phyloP scores from a whole-genome alignment of 495 filamentous ascomycete genomes.

The Penicillium paradoxum region DNA sequence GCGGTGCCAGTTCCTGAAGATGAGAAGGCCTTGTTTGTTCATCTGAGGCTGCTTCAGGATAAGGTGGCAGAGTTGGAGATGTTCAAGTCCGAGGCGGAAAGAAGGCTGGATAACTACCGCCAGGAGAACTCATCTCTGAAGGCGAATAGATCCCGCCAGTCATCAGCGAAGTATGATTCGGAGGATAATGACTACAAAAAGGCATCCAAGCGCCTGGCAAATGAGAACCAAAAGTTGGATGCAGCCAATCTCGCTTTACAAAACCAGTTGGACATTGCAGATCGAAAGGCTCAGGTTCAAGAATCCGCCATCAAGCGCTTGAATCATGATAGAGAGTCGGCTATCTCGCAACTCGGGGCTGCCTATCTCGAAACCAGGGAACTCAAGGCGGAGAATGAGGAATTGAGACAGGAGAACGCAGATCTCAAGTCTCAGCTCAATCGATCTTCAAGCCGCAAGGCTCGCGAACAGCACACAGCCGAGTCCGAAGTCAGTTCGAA shows the following conservation, averaged over 20 bases:
- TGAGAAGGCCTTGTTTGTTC: constrained; percentile 64
- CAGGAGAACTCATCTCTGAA: constrained; percentile 53
- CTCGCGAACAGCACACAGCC: constrained; percentile 29
- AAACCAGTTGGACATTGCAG: constrained; percentile 52
- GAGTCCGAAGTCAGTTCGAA: constrained; percentile 28
- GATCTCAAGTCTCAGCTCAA: constrained; percentile 41
- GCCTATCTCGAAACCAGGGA: constrained; percentile 61
- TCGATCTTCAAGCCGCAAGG: constrained; percentile 20
- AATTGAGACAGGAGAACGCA: constrained; percentile 44
- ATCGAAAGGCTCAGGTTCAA: constrained; percentile 54
- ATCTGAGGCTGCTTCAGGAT: constrained; percentile 61
- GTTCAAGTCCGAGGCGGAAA: constrained; percentile 54
- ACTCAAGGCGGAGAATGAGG: constrained; percentile 54
- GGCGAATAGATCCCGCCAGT: constrained; percentile 40
- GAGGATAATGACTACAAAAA: constrained; percentile 35
- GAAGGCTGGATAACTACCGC: constrained; percentile 50
- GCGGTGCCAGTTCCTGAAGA: constrained; percentile 63
- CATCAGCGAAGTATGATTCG: constrained; percentile 38
- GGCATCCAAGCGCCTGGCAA: constrained; percentile 33
- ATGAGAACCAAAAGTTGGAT: constrained; percentile 56
- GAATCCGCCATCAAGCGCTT: constrained; percentile 56
- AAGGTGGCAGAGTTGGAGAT: constrained; percentile 59
- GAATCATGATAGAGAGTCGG: constrained; percentile 59
- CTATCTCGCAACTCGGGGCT: constrained; percentile 57
- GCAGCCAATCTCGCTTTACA: constrained; percentile 52